A percentile compares a stretch with the other conserved stretches of the same genome.
Conservation (phyloP, 2,329 filamentous ascomycete species). For the Nigrograna mackinnonii region DNA sequence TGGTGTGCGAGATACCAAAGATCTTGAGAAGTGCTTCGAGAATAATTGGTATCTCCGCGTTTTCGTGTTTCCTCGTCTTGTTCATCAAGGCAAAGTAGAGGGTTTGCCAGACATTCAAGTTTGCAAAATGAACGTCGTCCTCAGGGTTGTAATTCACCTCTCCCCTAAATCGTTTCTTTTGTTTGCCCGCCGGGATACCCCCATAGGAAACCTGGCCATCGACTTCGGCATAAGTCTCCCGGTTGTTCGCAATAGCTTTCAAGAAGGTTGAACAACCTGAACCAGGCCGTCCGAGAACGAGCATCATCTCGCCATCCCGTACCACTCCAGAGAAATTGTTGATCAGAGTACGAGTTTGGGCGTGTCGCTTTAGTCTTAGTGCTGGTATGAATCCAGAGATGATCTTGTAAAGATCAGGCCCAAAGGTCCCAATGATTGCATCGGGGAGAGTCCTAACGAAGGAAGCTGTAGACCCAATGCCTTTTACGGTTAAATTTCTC, state of each 20-base stretch:
- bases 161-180: slow-evolving; percentile 70
- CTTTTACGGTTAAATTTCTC: slow-evolving; percentile 76
- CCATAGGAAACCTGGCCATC: slow-evolving; percentile 73
- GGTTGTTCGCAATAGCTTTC: slow-evolving; percentile 74
- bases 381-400: slow-evolving; percentile 59
- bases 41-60: slow-evolving; percentile 67
- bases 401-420: slow-evolving; percentile 74
- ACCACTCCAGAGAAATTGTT: slow-evolving; percentile 71
- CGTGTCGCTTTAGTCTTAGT: slow-evolving; percentile 52
- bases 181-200: slow-evolving; percentile 69
- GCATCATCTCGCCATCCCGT: slow-evolving; percentile 71
- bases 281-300: slow-evolving; percentile 73
- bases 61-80: slow-evolving; percentile 71
- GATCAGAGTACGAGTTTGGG: slow-evolving; percentile 60
- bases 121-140: slow-evolving; percentile 75
- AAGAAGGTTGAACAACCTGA: slow-evolving; percentile 78
- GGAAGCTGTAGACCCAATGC: slow-evolving; percentile 66
- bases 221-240: slow-evolving; percentile 66
- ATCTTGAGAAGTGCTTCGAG: slow-evolving; percentile 73
- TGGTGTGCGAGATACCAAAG: slow-evolving; percentile 78
- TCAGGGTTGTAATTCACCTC: slow-evolving; percentile 81
- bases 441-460: slow-evolving; percentile 75
- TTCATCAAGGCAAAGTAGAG: slow-evolving; percentile 74
- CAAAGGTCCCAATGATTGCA: slow-evolving; percentile 77
- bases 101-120: slow-evolving; percentile 77